Percentiles rank a stretch among this genome's conserved stretches.
Conservation (phyloP, 441 rosid species). For the Eutrema salsugineum region DNA sequence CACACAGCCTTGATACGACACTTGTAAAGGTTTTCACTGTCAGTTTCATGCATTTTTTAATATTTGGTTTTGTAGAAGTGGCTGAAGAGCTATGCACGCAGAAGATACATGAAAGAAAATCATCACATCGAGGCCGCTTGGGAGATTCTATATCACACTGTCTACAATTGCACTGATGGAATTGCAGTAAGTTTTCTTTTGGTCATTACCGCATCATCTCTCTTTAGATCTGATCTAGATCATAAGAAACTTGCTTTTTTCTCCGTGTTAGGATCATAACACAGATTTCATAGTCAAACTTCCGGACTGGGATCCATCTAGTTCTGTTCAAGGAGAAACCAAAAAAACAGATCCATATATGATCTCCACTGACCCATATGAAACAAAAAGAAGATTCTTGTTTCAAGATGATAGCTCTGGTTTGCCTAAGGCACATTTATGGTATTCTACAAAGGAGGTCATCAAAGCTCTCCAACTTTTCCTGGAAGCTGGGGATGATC, state of each 20-base stretch:
- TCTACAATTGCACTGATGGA: slow-evolving; percentile 89
- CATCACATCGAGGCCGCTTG: slow-evolving; percentile 65
- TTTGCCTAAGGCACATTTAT: slow-evolving; percentile 78
- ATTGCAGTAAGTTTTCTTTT: slow-evolving; percentile 55
- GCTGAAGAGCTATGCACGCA: slow-evolving; percentile 67
- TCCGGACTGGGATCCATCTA: slow-evolving; percentile 92
- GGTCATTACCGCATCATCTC: background rate
- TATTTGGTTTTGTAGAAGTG: slow-evolving; percentile 56
- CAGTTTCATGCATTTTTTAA: background rate
- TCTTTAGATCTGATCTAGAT: background rate
- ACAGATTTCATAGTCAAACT: slow-evolving; percentile 87
- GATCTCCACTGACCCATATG: slow-evolving; percentile 22
- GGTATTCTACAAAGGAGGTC: slow-evolving; percentile 77
- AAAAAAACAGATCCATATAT: slow-evolving; percentile 34
- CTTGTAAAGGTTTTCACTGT: background rate
- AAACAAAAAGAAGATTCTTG: slow-evolving; percentile 65
- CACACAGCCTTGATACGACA: background rate
- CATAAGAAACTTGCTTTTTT: background rate
- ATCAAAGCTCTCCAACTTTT: slow-evolving; percentile 61
- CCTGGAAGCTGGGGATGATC: slow-evolving; percentile 68
- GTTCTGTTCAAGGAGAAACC: slow-evolving; percentile 25
- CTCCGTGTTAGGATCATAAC: slow-evolving; percentile 78
- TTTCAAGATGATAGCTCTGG: slow-evolving; percentile 42
- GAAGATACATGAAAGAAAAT: slow-evolving; percentile 85
- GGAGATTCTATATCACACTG: slow-evolving; percentile 75